A percentile compares a stretch with the other conserved stretches of the same genome.
Conservation (phyloP, 129 eudicot species). For the Saposhnikovia divaricata region DNA sequence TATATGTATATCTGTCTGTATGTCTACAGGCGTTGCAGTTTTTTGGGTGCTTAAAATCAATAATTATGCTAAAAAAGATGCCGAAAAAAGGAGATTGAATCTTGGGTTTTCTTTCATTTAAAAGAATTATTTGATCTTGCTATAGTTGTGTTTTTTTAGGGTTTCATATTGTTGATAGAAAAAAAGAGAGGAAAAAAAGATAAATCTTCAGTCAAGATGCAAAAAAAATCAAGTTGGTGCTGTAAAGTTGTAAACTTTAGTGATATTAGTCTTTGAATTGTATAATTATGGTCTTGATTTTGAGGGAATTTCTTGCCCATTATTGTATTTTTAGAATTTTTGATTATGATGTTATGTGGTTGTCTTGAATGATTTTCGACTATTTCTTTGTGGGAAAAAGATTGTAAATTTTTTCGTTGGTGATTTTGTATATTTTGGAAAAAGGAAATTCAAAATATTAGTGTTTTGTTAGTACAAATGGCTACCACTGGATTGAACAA, state of each 20-base stretch:
- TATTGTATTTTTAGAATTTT: slow-evolving; percentile 3
- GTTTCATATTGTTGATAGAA: no score
- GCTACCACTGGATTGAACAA: slow-evolving; percentile 32
- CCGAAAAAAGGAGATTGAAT: no score
- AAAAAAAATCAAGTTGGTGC: not conserved
- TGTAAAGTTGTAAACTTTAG: not conserved
- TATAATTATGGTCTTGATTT: slow-evolving; percentile 26
- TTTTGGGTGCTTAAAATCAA: no score
- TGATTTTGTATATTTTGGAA: slow-evolving; percentile 12
- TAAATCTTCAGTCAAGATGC: not conserved
- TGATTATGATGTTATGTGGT: slow-evolving; percentile 8
- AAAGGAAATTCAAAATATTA: not conserved
- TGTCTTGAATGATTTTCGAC: slow-evolving; percentile 14
- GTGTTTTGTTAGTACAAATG: slow-evolving; percentile 25
- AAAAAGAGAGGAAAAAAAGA: no score
- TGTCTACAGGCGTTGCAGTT: no score
- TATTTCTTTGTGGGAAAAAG: slow-evolving; percentile 5
- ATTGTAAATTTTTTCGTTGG: slow-evolving; percentile 9
- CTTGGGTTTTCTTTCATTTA: no score
- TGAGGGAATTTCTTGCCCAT: slow-evolving; percentile 14
- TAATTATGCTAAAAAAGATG: no score
- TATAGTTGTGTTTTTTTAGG: no score
- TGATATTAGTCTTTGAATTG: not conserved
- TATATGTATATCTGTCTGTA: no score
- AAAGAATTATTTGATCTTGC: no score